Base-by-base conservation (phyloP, 2,329 filamentous ascomycete genomes). In the Akanthomyces uredinophilus region DNA sequence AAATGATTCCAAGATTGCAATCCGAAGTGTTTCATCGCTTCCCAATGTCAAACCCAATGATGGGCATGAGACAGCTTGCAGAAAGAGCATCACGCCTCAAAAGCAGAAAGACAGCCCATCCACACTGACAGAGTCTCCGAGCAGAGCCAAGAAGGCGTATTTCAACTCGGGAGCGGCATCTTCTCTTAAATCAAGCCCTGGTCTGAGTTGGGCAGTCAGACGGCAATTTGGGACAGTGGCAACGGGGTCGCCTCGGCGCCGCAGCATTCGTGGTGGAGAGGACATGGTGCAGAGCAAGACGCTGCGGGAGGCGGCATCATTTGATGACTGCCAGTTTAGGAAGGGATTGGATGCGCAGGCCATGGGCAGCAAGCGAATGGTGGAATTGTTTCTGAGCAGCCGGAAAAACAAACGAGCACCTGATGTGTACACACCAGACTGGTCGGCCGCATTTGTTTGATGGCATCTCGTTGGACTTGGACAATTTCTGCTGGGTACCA, bases 371-470 rank as follows among this genome's bases (percentile, higher is more conserved):
- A 78, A 78, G 69, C 74, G 74, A 47, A 83, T 85, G 79, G 81
- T 85, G 8, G 81, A 85, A 58, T 63, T 80, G 54, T 84, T 85
- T 67, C 71, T 85, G 32, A 83, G 74, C 63, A 82, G 77, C 52
- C 75, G 82, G 20, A 75, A 78, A 18, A 78, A 70, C 64, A 70
- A 3, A 71, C 59, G 41, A n/a, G 32, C 20, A 22, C 67, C 63
- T 2, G 50, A 61, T 16, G 50, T 7, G 37, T 44, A 11, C 20
- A 14, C n/a, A 4, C 11, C 49, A 16, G 50, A 61, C 29, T 61
- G 59, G 59, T 22, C 51, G 20, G 22, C 29, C 10, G 59, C 69
- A 37, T 77, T 76, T 64, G 57, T 77, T 24, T 77, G 35, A 63
- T 3, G 13, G n/a, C 10, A n/a, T 6, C 18, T 18, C 14, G 11